phyloP scores from a whole-genome alignment of 164 flowering plant species.

The Nymphaea colorata region DNA sequence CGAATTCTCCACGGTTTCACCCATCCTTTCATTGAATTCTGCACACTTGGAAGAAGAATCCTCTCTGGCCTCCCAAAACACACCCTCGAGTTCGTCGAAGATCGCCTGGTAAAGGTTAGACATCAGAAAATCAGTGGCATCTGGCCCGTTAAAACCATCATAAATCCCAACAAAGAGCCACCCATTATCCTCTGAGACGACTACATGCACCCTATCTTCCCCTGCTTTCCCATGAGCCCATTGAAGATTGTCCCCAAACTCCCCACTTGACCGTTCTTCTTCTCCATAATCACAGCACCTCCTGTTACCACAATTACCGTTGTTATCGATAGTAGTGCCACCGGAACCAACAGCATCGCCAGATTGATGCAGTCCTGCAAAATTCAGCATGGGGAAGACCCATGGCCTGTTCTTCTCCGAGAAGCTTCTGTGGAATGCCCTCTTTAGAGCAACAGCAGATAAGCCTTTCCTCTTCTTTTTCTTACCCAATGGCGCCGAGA shows the following conservation, averaged over 20 bases:
- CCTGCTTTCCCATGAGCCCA: slow-evolving; percentile 99
- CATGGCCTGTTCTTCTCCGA: slow-evolving; percentile 82
- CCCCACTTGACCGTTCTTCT: slow-evolving; percentile 4
- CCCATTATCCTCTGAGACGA: slow-evolving; percentile 90
- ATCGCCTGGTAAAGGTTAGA: slow-evolving; percentile 84
- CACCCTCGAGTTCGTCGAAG: slow-evolving; percentile 69
- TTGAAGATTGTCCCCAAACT: slow-evolving; percentile 47
- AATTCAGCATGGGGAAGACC: slow-evolving; percentile 82
- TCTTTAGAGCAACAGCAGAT: slow-evolving; percentile 31
- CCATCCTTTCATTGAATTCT: background rate
- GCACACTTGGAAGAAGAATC: background rate
- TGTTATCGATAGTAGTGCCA: background rate
- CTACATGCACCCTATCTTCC: slow-evolving; percentile 98
- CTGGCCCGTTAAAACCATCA: slow-evolving; percentile 98
- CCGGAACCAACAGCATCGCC: background rate
- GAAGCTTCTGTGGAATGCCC: slow-evolving; percentile 42
- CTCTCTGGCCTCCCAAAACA: slow-evolving; percentile 72
- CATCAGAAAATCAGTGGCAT: slow-evolving; percentile 97
- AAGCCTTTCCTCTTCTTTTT: slow-evolving; percentile 48
- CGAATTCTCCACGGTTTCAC: background rate
- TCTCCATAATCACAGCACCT: background rate
- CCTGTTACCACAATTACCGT: background rate
- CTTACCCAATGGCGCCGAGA: slow-evolving; percentile 86
- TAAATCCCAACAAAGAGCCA: slow-evolving; percentile 98
- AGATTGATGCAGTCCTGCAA: slow-evolving; percentile 20